Evolutionary conservation across 2,329 filamentous ascomycete species (phyloP).

Genomic region (Aspergillus ochraceus): DNA sequence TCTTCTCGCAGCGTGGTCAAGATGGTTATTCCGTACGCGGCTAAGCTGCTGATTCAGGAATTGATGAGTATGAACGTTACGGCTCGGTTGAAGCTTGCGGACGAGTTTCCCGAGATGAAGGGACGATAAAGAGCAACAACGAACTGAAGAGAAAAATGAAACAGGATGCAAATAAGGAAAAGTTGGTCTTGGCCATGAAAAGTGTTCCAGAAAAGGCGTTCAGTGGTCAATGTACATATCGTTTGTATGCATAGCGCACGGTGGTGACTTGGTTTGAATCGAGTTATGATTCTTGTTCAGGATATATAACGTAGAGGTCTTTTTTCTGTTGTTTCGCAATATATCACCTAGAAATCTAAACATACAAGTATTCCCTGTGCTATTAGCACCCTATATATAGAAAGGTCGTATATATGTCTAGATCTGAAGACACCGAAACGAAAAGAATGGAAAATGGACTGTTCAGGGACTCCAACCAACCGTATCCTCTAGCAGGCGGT

Average conservation of each 20-base stretch:
- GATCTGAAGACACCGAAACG: not conserved
- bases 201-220: conserved; percentile 2
- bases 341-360: not conserved
- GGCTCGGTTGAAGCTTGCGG: conserved; percentile 82
- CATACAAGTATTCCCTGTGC: not conserved
- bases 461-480: not conserved
- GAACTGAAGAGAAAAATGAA: not conserved
- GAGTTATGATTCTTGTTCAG: not conserved
- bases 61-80: conserved; percentile 99
- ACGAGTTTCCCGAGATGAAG: conserved; percentile 73
- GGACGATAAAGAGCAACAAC: conserved; percentile 27
- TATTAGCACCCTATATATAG: not conserved
- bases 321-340: not conserved
- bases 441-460: not conserved
- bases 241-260: conserved; percentile 26
- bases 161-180: not conserved
- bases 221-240: conserved; percentile 12
- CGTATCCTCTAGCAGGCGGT: no score
- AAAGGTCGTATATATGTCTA: not conserved
- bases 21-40: conserved; percentile 97
- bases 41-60: conserved; percentile 94
- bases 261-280: conserved; percentile 14
- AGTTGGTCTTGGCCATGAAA: not conserved
- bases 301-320: not conserved
- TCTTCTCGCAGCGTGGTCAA: conserved; percentile 79